Conservation (phyloP, 2,329 filamentous ascomycete species). For the Pyrenochaeta sp. region DNA sequence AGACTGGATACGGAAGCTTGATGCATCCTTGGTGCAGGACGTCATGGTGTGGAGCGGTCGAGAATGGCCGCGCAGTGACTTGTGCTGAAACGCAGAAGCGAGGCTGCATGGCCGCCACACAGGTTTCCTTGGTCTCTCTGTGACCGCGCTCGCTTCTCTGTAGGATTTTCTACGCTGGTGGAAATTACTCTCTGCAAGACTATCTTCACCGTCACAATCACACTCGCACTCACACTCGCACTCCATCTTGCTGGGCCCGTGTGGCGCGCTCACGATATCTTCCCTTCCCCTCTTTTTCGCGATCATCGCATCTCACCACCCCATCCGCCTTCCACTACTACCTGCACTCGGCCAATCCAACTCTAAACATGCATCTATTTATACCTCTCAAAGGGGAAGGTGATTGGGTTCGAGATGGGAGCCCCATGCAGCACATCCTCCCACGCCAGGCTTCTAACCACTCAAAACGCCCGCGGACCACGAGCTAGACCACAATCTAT, state of each 20-base stretch:
- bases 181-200: too few species aligned
- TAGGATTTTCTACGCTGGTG: not conserved
- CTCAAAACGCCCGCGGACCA: not conserved
- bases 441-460: not conserved
- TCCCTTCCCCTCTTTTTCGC: not conserved
- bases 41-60: constrained; percentile 22
- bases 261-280: too few species aligned
- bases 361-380: not conserved
- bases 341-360: too few species aligned
- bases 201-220: too few species aligned
- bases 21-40: constrained; percentile 19
- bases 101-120: constrained; percentile 7
- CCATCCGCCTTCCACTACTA: too few species aligned
- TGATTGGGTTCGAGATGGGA: not conserved
- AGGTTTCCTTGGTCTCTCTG: not conserved
- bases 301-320: not conserved
- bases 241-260: too few species aligned
- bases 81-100: constrained; percentile 3
- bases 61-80: constrained; percentile 2
- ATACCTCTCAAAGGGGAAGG: not conserved
- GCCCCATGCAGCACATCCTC: not conserved
- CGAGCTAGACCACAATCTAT: not conserved
- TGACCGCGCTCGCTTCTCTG: not conserved
- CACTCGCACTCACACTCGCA: too few species aligned
- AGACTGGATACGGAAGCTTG: constrained; percentile 4